Percentiles rank a stretch among this genome's conserved stretches.
Conservation (phyloP, 306 rosid species). For the Vachellia collinsii region DNA sequence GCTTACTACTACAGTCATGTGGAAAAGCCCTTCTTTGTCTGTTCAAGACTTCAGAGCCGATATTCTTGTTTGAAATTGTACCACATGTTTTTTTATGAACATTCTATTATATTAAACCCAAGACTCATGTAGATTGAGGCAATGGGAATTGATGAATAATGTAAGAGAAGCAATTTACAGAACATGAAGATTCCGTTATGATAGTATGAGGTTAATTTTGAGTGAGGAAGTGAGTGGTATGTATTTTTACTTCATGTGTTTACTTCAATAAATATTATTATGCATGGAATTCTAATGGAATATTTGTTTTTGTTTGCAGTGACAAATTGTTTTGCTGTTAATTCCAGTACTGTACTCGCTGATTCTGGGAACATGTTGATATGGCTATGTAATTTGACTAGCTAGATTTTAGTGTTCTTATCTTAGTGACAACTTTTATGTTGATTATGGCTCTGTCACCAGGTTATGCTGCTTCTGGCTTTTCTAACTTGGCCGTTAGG, state of each 20-base stretch:
- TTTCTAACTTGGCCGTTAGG: constrained; percentile 69
- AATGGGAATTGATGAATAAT: not conserved
- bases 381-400: constrained; percentile 46
- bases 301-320: constrained; percentile 50
- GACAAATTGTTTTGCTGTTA: constrained; percentile 36
- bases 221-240: not conserved
- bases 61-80: not conserved
- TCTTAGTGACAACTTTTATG: constrained; percentile 50
- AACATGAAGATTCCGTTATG: not conserved
- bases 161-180: not conserved
- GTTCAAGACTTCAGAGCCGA: not conserved
- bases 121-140: not conserved
- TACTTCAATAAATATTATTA: not conserved
- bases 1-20: not conserved
- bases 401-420: constrained; percentile 12
- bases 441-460: constrained; percentile 34
- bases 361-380: constrained; percentile 45
- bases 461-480: constrained; percentile 30
- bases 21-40: not conserved
- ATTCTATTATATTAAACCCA: not conserved
- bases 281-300: constrained; percentile 27
- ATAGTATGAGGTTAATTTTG: not conserved
- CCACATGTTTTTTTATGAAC: not conserved
- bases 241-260: not conserved
- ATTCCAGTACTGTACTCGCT: constrained; percentile 42